phyloP scores from a whole-genome alignment of 2,329 filamentous ascomycete species.

The Emericellopsis cladophorae region DNA sequence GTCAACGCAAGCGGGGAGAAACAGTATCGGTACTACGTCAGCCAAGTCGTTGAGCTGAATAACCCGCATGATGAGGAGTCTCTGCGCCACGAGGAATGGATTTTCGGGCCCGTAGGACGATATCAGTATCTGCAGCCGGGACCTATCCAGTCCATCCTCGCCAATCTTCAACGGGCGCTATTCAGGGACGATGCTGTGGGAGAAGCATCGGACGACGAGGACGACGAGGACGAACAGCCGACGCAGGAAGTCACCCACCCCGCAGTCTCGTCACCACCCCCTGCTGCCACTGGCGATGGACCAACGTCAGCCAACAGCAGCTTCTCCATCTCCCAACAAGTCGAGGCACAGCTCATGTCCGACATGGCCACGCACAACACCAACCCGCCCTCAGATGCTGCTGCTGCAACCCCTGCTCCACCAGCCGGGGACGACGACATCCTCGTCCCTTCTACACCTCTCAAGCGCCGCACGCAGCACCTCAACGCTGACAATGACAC shows the following conservation, averaged over 20 bases:
- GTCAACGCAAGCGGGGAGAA: constrained; percentile 21
- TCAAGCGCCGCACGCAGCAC: neutral
- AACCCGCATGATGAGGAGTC: constrained; percentile 38
- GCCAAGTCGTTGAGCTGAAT: constrained; percentile 48
- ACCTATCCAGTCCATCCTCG: constrained; percentile 42
- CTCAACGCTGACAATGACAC: constrained; percentile 1
- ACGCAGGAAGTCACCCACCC: neutral
- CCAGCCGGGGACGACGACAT: constrained; percentile 10
- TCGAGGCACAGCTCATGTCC: constrained; percentile 36
- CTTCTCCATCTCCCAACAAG: constrained; percentile 34
- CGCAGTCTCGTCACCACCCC: neutral
- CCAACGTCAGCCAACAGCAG: constrained; percentile 18
- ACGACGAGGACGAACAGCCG: constrained; percentile 4
- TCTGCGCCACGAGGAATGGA: constrained; percentile 43
- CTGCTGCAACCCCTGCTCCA: too few relatives aligned
- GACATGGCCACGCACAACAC: constrained; percentile 29
- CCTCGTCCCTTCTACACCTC: constrained; percentile 20
- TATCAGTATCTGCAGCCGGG: constrained; percentile 43
- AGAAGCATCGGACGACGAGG: constrained; percentile 9
- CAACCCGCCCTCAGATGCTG: constrained; percentile 11
- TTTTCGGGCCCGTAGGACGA: constrained; percentile 33
- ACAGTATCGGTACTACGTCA: constrained; percentile 14
- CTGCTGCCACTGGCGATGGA: neutral
- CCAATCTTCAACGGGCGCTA: constrained; percentile 42
- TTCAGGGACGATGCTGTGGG: constrained; percentile 12